phyloP scores from a whole-genome alignment of 1,284 basidiomycete genomes.

The Malassezia vespertilionis region DNA sequence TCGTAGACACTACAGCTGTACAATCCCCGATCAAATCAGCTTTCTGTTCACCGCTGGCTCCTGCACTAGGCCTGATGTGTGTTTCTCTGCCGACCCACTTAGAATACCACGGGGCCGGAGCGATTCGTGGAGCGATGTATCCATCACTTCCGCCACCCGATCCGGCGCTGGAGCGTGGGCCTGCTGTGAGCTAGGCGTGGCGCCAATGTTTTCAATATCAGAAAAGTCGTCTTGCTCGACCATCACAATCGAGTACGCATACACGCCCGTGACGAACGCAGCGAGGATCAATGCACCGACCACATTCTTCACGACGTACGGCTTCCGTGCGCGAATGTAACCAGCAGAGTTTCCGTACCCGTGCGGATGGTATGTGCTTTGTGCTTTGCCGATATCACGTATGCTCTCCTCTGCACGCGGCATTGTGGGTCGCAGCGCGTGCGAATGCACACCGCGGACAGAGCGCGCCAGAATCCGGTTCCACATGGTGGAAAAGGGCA shows the following conservation, averaged over 20 bases:
- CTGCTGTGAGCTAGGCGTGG: not conserved
- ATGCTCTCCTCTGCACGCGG: not conserved
- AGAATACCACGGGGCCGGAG: too few species aligned
- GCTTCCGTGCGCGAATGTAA: constrained; percentile 13
- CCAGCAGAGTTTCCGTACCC: constrained; percentile 8
- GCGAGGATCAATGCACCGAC: not conserved
- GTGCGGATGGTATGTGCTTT: constrained; percentile 5
- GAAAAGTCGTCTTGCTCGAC: constrained; percentile 19
- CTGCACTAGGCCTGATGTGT: too few species aligned
- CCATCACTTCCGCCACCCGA: not conserved
- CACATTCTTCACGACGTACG: constrained; percentile 6
- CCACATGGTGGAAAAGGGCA: not conserved
- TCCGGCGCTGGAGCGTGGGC: not conserved
- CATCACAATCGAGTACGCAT: constrained; percentile 16
- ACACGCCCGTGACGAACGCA: constrained; percentile 9
- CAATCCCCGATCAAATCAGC: constrained; percentile 2
- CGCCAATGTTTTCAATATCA: constrained; percentile 13
- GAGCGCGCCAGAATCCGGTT: not conserved
- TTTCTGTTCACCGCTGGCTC: constrained; percentile 14
- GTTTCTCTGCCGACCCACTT: too few species aligned
- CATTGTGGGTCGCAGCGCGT: not conserved
- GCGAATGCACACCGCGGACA: not conserved
- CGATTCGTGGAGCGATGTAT: too few species aligned
- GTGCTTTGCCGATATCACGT: constrained; percentile 1
- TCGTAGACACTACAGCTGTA: not conserved